Evolutionary conservation across 176 grass and related monocot species (phyloP).

Genomic region (Raddia guianensis): DNA sequence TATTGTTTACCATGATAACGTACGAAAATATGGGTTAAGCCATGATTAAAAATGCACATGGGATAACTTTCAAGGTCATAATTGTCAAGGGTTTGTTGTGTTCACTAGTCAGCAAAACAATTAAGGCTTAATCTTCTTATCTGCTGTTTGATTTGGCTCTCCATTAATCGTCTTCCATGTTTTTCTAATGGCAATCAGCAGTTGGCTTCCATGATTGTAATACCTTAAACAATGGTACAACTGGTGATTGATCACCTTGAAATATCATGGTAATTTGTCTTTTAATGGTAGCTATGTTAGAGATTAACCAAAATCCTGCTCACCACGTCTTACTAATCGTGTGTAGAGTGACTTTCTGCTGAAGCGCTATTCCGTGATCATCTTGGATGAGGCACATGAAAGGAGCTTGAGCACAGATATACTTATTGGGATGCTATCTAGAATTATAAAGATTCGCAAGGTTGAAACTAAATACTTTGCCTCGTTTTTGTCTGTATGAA

Average conservation of each 20-base stretch:
- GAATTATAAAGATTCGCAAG: conserved; percentile 85
- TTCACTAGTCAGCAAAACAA: not conserved
- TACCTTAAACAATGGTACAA: not conserved
- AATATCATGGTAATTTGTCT: too few relatives aligned
- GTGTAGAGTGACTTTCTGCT: conserved; percentile 80
- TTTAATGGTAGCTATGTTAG: too few relatives aligned
- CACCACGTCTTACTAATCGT: conserved; percentile 37
- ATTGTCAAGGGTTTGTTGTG: not conserved
- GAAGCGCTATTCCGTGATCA: conserved; percentile 69
- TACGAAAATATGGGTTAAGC: conserved; percentile 11
- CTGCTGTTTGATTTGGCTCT: not conserved
- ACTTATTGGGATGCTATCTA: conserved; percentile 96
- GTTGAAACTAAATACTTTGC: conserved; percentile 49
- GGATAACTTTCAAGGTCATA: not conserved
- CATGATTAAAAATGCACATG: not conserved
- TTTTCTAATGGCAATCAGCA: not conserved
- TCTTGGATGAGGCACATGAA: conserved; percentile 99
- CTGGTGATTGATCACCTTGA: too few relatives aligned
- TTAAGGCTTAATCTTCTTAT: not conserved
- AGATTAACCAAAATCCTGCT: not conserved
- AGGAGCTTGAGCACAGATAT: conserved; percentile 98
- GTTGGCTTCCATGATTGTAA: conserved; percentile 3
- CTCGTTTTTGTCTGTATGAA: not conserved
- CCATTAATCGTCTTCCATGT: not conserved
- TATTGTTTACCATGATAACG: conserved; percentile 10